Percentiles rank a stretch among this genome's conserved stretches.
phyloP scores from a whole-genome alignment of 2,329 filamentous ascomycete genomes.

The Ramichloridium luteum region DNA sequence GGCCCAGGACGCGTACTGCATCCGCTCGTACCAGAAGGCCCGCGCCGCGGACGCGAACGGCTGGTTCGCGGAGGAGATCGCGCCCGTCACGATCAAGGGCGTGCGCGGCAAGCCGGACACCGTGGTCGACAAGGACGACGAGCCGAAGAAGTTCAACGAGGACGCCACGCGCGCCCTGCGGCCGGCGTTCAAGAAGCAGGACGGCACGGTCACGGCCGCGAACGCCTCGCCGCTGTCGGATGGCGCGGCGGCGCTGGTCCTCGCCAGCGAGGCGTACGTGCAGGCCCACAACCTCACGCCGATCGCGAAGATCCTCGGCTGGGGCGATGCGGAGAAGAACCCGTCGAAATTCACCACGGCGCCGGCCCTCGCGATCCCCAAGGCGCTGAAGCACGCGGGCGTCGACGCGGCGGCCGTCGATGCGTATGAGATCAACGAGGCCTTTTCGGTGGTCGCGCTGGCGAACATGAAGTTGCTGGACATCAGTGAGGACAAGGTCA shows the following conservation, averaged over 20 bases:
- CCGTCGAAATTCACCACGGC: slow-evolving; percentile 94
- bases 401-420: slow-evolving; percentile 68
- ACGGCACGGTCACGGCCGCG: slow-evolving; percentile 76
- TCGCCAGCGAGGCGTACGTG: slow-evolving; percentile 87
- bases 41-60: slow-evolving; percentile 73
- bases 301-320: slow-evolving; percentile 90
- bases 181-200: slow-evolving; percentile 67
- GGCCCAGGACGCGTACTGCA: slow-evolving; percentile 90
- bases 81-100: slow-evolving; percentile 74
- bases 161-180: slow-evolving; percentile 43
- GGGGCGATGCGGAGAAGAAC: slow-evolving; percentile 85
- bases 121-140: slow-evolving; percentile 75
- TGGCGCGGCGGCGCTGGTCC: slow-evolving; percentile 80
- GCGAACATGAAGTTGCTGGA: slow-evolving; percentile 89
- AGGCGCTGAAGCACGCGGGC: slow-evolving; percentile 90
- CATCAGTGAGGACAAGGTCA: slow-evolving; percentile 74
- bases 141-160: slow-evolving; percentile 72
- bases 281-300: slow-evolving; percentile 86
- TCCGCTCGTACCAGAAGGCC: slow-evolving; percentile 87
- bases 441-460: slow-evolving; percentile 90
- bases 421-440: slow-evolving; percentile 98
- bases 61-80: slow-evolving; percentile 74
- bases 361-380: slow-evolving; percentile 86
- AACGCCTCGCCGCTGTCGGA: slow-evolving; percentile 96
- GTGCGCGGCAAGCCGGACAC: slow-evolving; percentile 81